Base-by-base conservation (phyloP, 2,329 filamentous ascomycete genomes). In the Lomentospora prolificans region DNA sequence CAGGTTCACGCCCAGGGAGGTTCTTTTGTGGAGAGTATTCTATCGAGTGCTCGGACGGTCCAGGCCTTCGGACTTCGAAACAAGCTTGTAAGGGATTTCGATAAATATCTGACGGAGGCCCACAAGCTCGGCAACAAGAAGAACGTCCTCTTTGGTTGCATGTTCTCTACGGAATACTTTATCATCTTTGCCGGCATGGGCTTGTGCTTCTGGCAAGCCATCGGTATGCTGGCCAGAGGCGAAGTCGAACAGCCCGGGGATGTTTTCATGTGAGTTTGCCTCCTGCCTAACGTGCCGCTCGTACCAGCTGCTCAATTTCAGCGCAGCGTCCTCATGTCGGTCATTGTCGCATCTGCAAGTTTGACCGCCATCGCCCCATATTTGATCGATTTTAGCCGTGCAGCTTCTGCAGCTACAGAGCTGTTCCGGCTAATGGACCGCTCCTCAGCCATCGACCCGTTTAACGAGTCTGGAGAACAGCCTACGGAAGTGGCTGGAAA, bases 161-260 rank as follows among this genome's bases (percentile, higher is more conserved):
- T 78, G 9, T 77, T 75, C 57, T 69, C 70, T 0, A 63, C 65
- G 2, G 71, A 76, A 58, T 77, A 75, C 62, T 75, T 75, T 57
- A 73, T 71, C 57, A 70, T 78, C 17, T 76, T 74, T 59, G 64
- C 70, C 3, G 74, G 73, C 4, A 76, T 75, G 57, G 74, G 67
- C 0, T 64, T 79, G 3, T 74, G 75, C 0, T 79, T 79, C 57
- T 79, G 76, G 75, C 73, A 78, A 57, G 77, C 76, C 0, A 70
- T 77, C 59, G 64, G 66, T 46, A 75, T 79, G 70, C 74, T 71
- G 48, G 60, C 67, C 3, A 62, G 62, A 1, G 75, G 75, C 1
- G 74, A 78, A 59, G 74, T 78, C 24, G 48, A 61, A 0, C 61
- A 73, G 14, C 66, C 72, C 0, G 76, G 76, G 3, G 71, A 69